Base-by-base conservation (phyloP, 2,329 filamentous ascomycete species). In the Fusarium sp. region DNA sequence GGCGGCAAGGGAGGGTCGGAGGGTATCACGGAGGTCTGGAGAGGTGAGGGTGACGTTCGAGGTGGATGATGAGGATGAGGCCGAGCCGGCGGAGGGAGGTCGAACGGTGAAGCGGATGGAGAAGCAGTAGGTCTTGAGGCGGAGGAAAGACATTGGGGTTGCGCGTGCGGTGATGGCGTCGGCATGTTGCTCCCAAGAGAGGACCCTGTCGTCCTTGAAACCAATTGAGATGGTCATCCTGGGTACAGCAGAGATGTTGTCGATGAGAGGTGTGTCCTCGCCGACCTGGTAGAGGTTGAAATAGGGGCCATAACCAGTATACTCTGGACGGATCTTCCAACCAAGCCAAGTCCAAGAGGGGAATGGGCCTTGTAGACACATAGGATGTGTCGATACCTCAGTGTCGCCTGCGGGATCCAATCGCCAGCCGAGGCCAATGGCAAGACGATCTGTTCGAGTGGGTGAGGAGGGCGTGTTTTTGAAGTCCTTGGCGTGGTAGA, bases 341-440 rank as follows among this genome's bases (percentile, higher is more conserved):
- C 81, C 77, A 8, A 84, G 79, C 82, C 82, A 84, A 5, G 81
- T 82, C 82, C 82, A 84, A 0, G 82, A 83, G 2, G 82, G 82
- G 52, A 80, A 82, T 4, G 75, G 61, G 27, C 74, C 76, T 18
- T 78, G 74, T 40, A 76, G 75, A 38, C 71, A 78, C 65, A 79
- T 77, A 29, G 79, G 79, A 45, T 79, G 74, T n/a, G 72, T 60
- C 27, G 73, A 64, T 40, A 65, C 34, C 16, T 76, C 70, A 5
- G 38, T 56, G 37, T 77, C 73, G 5, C 75, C 71, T 29, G 74
- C 64, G 24, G 76, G 76, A 45, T 79, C 78, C 31, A 79, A 73
- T 50, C 78, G 76, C 82, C 82, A 84, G n/a, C 81, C 79, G 5
- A 84, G 76, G 11, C 77, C 81, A 20, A 82, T 66, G 29, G 80